Percentiles rank a stretch among this genome's conserved stretches.
These are phyloP conservation scores for Solanum chacoense DNA, from an alignment of 305 asterid genomes.

Conservation along the genomic window DNA sequence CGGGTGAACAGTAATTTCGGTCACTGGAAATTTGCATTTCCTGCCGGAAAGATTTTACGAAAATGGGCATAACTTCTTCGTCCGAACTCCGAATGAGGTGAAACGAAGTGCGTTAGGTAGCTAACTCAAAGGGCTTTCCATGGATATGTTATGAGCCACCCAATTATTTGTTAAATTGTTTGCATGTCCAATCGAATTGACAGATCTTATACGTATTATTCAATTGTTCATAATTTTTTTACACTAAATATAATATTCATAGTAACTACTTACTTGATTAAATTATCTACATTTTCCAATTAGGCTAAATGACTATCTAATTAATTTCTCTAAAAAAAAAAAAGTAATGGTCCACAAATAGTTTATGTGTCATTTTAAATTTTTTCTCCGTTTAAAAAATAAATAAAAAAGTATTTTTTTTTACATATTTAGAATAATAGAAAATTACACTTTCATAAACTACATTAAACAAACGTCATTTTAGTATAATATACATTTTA, in stretches of 20 bases:
- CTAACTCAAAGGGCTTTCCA: no score
- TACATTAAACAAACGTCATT: neutral
- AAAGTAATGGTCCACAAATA: neutral
- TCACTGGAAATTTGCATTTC: no score
- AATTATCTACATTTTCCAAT: neutral
- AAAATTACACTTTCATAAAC: neutral
- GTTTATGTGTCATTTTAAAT: neutral
- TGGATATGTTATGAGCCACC: no score
- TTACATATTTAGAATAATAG: neutral
- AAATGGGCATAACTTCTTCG: no score
- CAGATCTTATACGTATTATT: neutral
- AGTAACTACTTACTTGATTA: neutral
- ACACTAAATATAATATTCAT: neutral
- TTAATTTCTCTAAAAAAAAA: neutral
- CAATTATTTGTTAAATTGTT: neutral
- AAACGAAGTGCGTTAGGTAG: no score
- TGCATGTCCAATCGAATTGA: neutral
- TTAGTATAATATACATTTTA: neutral
- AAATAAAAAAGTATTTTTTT: neutral
- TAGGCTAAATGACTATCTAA: neutral
- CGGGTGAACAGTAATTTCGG: no score
- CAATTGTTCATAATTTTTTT: neutral
- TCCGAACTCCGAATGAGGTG: no score
- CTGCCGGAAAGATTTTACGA: no score
- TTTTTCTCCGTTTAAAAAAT: neutral